Base-by-base conservation (phyloP, 1,139 yeast species). In the Sugiyamaella pinicola region DNA sequence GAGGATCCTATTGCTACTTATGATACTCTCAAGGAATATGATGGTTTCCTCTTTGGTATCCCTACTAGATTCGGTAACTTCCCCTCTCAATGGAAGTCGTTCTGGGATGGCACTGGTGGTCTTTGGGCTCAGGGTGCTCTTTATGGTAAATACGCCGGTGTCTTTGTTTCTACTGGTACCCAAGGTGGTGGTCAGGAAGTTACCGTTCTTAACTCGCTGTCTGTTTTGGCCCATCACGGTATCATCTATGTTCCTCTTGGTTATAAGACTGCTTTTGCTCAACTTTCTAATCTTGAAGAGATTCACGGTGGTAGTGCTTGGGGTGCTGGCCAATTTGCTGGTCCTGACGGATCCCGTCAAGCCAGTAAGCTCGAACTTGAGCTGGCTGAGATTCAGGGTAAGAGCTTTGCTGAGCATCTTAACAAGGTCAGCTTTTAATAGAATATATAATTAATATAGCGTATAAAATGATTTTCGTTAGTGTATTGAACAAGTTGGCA, bases 271-370 rank as follows among this genome's bases (percentile, higher is more conserved):
- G 76, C 79, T 39, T 83, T 83, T 72, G 77, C 78, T 43, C 78
- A 78, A 61, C 70, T 84, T 60, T 71, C 87, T 55, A 78, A 79
- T 72, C 69, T 86, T 56, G 78, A 76, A 19, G 89, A 85, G 74
- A 79, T 81, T 55, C 93, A 85, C 69, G 95, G 95, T 69, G 85
- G 85, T 61, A 83, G 91, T 52, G 80, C 95, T 55, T 87, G 91
- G 89, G 95, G 95, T 73, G 89, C 95, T 51, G 95, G 95, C 66
- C 74, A 87, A 54, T 77, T 78, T 62, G 90, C 95, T 40, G 90
- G 84, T 63, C 76, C 78, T 55, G 91, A 85, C 64, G 95, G 95
- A 62, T 82, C 89, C 19, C 83, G 95, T 78, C 76, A 75, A 66
- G 87, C 93, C 55, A 64, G 80, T 56, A 80, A 75, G 52, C 73